Evolutionary conservation across 768 basidiomycete species (phyloP).

Genomic region (Tulasnella sp.): DNA sequence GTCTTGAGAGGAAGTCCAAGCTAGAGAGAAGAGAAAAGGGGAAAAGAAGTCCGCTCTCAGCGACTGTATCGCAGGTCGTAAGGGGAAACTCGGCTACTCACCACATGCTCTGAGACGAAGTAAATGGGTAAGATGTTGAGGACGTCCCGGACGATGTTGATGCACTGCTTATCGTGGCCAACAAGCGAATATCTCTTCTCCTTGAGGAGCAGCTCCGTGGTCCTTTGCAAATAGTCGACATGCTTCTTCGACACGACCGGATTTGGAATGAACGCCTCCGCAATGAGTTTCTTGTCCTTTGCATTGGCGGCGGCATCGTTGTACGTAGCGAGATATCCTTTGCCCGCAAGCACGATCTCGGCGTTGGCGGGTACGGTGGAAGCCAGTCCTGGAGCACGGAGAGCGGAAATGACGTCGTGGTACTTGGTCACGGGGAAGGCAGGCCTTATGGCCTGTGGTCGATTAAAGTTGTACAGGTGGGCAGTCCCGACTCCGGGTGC

Average conservation of each 20-base stretch:
- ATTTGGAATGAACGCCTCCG: background rate
- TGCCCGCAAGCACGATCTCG: constrained; percentile 1
- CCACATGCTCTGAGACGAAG: constrained; percentile 68
- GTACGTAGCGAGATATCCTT: background rate
- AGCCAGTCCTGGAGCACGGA: constrained; percentile 7
- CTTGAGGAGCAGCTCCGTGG: constrained; percentile 56
- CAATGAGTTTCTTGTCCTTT: background rate
- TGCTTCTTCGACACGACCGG: constrained; percentile 5
- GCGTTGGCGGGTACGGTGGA: background rate
- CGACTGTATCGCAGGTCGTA: background rate
- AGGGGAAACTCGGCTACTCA: constrained; percentile 39
- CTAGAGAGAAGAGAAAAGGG: no score
- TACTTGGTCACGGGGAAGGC: background rate
- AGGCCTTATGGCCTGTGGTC: constrained; percentile 35
- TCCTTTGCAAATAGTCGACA: constrained; percentile 36
- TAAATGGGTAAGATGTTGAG: constrained; percentile 59
- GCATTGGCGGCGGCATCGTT: background rate
- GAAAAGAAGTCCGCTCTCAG: background rate
- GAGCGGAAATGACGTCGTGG: background rate
- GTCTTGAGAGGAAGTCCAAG: constrained; percentile 30
- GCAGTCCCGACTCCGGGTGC: constrained; percentile 38
- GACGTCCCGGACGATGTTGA: constrained; percentile 69
- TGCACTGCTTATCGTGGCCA: constrained; percentile 48
- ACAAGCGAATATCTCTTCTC: constrained; percentile 54
- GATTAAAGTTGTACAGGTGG: constrained; percentile 54